phyloP scores from a whole-genome alignment of 2,329 filamentous ascomycete species.

The Trichoderma sp. region DNA sequence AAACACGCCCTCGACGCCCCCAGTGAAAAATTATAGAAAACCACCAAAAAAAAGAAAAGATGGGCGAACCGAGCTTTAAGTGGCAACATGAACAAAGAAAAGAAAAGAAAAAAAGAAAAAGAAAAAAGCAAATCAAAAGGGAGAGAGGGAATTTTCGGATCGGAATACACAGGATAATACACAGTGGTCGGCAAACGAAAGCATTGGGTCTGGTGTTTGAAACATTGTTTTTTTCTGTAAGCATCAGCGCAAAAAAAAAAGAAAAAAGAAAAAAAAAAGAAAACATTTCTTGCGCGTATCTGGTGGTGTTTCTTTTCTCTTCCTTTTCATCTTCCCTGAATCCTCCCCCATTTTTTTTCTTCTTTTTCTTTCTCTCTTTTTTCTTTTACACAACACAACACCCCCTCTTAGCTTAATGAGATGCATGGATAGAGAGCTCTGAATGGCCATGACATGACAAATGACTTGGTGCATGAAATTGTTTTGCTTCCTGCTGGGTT shows the following conservation, averaged over 20 bases:
- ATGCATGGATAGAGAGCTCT: conserved; percentile 27
- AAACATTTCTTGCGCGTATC: conserved; percentile 9
- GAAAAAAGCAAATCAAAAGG: not conserved
- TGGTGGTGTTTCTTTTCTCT: conserved; percentile 1
- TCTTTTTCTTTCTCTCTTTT: conserved; percentile 18
- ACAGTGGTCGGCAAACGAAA: conserved; percentile 17
- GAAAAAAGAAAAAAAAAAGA: too few relatives aligned
- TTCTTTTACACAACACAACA: too few relatives aligned
- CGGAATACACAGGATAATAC: conserved; percentile 23
- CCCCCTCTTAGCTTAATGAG: conserved; percentile 25
- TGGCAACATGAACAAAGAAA: not conserved
- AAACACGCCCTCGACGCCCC: not conserved
- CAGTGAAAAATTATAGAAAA: not conserved
- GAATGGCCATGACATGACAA: conserved; percentile 13
- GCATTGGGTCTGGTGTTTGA: conserved; percentile 19
- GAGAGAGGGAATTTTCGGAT: not conserved
- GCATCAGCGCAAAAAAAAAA: conserved; percentile 23
- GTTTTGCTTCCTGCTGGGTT: not conserved
- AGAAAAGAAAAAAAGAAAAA: not conserved
- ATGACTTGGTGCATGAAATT: conserved; percentile 20
- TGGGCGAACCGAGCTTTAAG: not conserved
- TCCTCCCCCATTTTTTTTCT: not conserved
- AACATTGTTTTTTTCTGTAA: conserved; percentile 14
- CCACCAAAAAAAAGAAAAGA: not conserved
- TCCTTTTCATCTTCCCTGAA: conserved; percentile 9